These are phyloP conservation scores for Hypsizygus marmoreus DNA, from an alignment of 768 basidiomycete genomes.

Conservation along the genomic window DNA sequence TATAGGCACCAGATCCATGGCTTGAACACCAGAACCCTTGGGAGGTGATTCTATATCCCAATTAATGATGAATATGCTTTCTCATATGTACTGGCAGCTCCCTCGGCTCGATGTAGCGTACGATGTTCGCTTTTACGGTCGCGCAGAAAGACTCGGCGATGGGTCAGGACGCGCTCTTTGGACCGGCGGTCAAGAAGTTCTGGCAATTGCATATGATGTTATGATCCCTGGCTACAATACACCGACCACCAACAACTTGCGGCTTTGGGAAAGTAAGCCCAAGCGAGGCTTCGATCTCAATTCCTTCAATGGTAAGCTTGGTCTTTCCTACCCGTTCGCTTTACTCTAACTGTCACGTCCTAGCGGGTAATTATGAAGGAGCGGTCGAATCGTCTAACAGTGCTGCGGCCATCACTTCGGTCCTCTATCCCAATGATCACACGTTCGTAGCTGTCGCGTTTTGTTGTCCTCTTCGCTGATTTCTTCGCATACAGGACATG, in stretches of 20 bases:
- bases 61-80: background rate
- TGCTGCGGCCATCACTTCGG: constrained; percentile 92
- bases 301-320: constrained; percentile 81
- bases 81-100: constrained; percentile 33
- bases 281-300: constrained; percentile 92
- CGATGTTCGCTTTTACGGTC: constrained; percentile 88
- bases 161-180: constrained; percentile 65
- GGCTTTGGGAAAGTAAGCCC: constrained; percentile 82
- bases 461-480: constrained; percentile 3
- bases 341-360: background rate
- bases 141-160: constrained; percentile 66
- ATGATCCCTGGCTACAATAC: constrained; percentile 90
- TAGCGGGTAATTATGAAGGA: constrained; percentile 90
- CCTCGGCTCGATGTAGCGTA: constrained; percentile 83
- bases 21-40: constrained; percentile 85
- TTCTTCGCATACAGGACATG: constrained; percentile 36
- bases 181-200: constrained; percentile 91
- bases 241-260: constrained; percentile 86
- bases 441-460: constrained; percentile 43
- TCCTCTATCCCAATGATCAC: constrained; percentile 95
- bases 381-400: constrained; percentile 88
- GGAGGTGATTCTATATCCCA: constrained; percentile 47
- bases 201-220: constrained; percentile 92
- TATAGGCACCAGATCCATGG: constrained; percentile 89
- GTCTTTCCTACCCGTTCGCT: background rate